Base-by-base conservation (phyloP, 2,329 filamentous ascomycete genomes). In the Colletotrichum noveboracense region DNA sequence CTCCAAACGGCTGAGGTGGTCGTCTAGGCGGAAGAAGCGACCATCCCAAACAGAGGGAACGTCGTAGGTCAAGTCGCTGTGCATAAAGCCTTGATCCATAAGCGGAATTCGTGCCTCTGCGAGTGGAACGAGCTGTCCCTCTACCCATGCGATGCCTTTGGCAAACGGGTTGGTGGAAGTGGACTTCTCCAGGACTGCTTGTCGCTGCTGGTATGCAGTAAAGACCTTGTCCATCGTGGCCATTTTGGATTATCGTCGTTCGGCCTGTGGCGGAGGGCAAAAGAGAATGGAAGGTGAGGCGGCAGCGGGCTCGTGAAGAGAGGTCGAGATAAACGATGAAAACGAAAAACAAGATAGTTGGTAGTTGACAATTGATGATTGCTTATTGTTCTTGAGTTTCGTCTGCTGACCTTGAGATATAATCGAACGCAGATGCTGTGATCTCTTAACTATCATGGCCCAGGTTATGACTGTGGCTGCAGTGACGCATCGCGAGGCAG, bases 31-130 rank as follows among this genome's bases (percentile, higher is more conserved):
- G 81, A 90, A 89, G 78, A 88, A 88, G 3, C 86, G 86, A 0
- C 88, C 87, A 66, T 89, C 87, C 88, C 88, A 89, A 30, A 89
- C 86, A 0, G 87, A 80, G 1, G 88, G 87, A 0, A 90, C 88
- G 65, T 90, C 88, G 79, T 90, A 90, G 3, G 88, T 90, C 4
- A 89, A 78, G 60, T 90, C 88, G 79, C 87, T 86, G 79, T 87
- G 88, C 78, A 89, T 79, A 79, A 90, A 90, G 21, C 88, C 88
- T 80, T 90, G 85, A 76, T 90, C 88, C 1, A 88, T 77, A 1
- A 90, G 79, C 1, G 88, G 88, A n/a, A 90, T 88, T 16, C 83
- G 84, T 2, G 88, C 88, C 65, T 88, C 79, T n/a, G 81, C 48
- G 9, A 89, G 79, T 6, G 88, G 87, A 0, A 85, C 82, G 12